A percentile compares a stretch with the other conserved stretches of the same genome.
phyloP scores from a whole-genome alignment of 495 filamentous ascomycete species.

The Talaromyces thailandensis region DNA sequence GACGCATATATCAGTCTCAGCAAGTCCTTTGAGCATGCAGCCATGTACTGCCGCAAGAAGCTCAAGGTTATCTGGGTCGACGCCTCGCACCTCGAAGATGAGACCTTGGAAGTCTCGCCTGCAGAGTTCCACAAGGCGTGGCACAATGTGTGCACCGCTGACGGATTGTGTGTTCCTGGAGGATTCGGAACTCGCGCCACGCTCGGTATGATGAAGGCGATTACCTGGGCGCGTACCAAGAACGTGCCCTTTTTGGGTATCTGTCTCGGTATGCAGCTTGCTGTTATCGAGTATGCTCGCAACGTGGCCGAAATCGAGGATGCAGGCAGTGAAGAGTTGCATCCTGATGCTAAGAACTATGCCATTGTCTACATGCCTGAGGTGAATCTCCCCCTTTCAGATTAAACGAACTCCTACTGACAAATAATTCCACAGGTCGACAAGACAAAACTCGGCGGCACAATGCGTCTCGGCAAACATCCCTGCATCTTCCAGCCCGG shows the following conservation, averaged over 20 bases:
- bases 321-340: conserved; percentile 61
- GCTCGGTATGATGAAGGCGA: conserved; percentile 79
- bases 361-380: conserved; percentile 92
- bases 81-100: conserved; percentile 68
- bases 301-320: conserved; percentile 52
- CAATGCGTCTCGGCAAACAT: conserved; percentile 81
- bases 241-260: conserved; percentile 81
- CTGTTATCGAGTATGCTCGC: conserved; percentile 83
- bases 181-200: conserved; percentile 80
- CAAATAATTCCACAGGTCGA: conserved; percentile 16
- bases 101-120: conserved; percentile 45
- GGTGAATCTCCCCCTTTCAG: conserved; percentile 23
- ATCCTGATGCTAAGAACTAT: conserved; percentile 43
- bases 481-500: conserved; percentile 66
- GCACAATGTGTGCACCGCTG: conserved; percentile 64
- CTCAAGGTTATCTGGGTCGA: conserved; percentile 79
- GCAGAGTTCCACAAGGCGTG: conserved; percentile 82
- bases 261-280: conserved; percentile 91
- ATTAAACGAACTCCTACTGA: not conserved
- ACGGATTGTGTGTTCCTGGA: conserved; percentile 49
- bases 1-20: conserved; percentile 77
- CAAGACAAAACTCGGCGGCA: conserved; percentile 69
- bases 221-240: conserved; percentile 74
- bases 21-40: conserved; percentile 81
- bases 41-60: conserved; percentile 78